These are phyloP conservation scores for Fraxinus sp. DNA, from an alignment of 305 asterid genomes.

Conservation along the genomic window DNA sequence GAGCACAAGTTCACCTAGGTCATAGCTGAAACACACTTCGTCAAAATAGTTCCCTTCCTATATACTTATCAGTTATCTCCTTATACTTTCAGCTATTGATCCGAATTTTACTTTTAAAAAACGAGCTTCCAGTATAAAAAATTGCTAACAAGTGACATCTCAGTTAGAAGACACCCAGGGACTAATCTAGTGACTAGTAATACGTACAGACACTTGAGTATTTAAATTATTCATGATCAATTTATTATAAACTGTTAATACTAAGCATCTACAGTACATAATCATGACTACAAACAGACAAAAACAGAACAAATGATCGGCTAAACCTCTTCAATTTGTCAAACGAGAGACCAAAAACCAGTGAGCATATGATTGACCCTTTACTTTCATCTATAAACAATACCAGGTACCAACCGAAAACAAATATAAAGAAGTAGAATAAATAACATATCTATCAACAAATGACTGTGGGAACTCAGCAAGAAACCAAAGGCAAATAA, in stretches of 20 bases:
- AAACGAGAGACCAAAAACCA: not conserved
- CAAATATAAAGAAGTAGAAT: not conserved
- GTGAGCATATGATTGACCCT: not conserved
- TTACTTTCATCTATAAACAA: not conserved
- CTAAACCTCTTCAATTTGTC: not conserved
- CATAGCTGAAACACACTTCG: not conserved
- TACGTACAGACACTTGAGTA: not conserved
- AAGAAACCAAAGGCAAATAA: slow-evolving; percentile 12
- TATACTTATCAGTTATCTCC: not conserved
- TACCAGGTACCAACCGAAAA: slow-evolving; percentile 9
- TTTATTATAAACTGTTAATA: not conserved
- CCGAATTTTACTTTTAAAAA: not conserved
- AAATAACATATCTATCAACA: not conserved
- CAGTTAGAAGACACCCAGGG: not conserved
- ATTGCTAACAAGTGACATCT: not conserved
- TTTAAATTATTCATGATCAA: not conserved
- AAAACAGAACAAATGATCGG: not conserved
- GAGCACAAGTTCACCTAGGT: not conserved
- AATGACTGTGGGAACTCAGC: not conserved
- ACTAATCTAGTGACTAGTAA: not conserved
- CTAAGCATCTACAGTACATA: not conserved
- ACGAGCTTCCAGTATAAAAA: not conserved
- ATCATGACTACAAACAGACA: not conserved
- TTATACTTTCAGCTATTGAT: not conserved
- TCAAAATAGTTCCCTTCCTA: not conserved